Base-by-base conservation (phyloP, 2,329 filamentous ascomycete genomes). In the Alternaria conjuncta region DNA sequence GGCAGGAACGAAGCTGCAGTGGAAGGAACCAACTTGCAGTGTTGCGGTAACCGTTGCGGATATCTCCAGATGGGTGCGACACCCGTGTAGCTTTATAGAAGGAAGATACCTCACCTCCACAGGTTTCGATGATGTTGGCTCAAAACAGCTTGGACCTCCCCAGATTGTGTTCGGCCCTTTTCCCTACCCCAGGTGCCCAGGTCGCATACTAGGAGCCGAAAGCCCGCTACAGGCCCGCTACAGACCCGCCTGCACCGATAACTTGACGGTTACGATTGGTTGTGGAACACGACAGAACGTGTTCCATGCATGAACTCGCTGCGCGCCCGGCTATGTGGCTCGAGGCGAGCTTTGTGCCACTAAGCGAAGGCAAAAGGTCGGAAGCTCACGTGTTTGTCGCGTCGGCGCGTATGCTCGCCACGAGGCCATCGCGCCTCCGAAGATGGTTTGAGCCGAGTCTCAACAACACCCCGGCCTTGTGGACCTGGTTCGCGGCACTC, bases 21-120 rank as follows among this genome's bases (percentile, higher is more conserved):
- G 32, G 15, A 15, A 18, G 25, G 41, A 25, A 41, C 46, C 45
- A 13, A 20, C 41, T 13, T 26, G 25, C 7, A 47, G 26, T 12
- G 28, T 28, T 28, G 32, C 32, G 54, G 28, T 12, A 15, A 11
- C 50, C 55, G 25, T 26, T 32, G 32, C 56, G 21, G 44, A 55
- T 60, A 23, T 15, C 6, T 23, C 25, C 43, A 18, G 5, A 44
- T n/a, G 41, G 8, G 28, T 30, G 65, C 30, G 60, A 57, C 55
- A 62, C 23, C 47, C 51, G 43, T 61, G 58, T 55, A 63, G 54
- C 65, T 76, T 76, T 76, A 75, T 76, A 75, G 62, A 62, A 46
- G 53, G 65, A 56, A 43, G 41, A 46, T 23, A 51, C 46, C 26
- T 66, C 10, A 56, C 63, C 44, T 44, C 30, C 53, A 60, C 67